Base-by-base conservation (phyloP, 345 rosid genomes). In the Draba incana region DNA sequence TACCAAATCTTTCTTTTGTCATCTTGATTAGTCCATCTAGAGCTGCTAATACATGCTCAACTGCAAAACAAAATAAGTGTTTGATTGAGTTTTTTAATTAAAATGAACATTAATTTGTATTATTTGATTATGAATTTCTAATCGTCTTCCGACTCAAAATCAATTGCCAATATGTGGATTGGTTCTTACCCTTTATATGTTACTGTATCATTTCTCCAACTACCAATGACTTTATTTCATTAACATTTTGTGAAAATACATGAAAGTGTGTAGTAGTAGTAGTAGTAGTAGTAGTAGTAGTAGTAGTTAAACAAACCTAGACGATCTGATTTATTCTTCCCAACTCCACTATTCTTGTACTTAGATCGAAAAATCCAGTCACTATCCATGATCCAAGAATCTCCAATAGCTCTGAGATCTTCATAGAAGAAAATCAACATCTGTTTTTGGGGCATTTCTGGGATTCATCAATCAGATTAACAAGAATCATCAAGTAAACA, bases 361-460 rank as follows among this genome's bases (percentile, higher is more conserved):
- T 85, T 77, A 10, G 66, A 68, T 54, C 78, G 82, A 62, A 82
- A 85, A 51, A 81, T 81, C 86, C 84, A 83, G 0, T 82, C 87
- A 33, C 62, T 77, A 55, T 78, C 70, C 75, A 59, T 66, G 58
- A 74, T 83, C 93, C 90, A 92, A 39, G 89, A 80, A 78, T 87
- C 91, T 63, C 89, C 94, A 62, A 82, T 80, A 16, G 83, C 82
- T 78, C 75, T 85, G 68, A 92, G 72, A 60, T 82, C 77, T 66
- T 70, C 79, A 31, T 78, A 84, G 61, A 87, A 89, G 82, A 72
- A 72, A 8, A 80, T 50, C 51, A 89, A 75, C 68, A 85, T 81
- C 92, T 90, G 83, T 74, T 72, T 75, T 75, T 48, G 60, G 60
- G 55, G 69, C 64, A 75, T 62, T 75, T 69, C 75, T 69, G 75